These are phyloP conservation scores for Tardiomyces blankii DNA, from an alignment of 1,139 yeast genomes.

Conservation along the genomic window DNA sequence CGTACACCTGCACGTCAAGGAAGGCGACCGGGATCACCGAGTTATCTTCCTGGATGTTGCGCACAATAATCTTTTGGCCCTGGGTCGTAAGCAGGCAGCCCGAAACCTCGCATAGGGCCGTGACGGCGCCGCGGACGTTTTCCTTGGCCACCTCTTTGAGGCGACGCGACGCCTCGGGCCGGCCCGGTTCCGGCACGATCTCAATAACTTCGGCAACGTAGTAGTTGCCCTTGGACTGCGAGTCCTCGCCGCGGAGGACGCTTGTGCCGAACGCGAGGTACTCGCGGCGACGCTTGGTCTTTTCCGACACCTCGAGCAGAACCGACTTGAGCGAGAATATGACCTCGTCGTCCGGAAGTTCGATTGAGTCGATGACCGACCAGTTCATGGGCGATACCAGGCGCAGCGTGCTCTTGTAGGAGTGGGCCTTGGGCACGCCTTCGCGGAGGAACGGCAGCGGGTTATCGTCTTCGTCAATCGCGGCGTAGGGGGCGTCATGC, in stretches of 20 bases:
- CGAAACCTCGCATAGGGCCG: constrained; percentile 67
- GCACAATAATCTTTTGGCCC: constrained; percentile 69
- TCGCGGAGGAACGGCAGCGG: constrained; percentile 50
- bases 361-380: constrained; percentile 63
- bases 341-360: constrained; percentile 56
- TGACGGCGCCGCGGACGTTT: constrained; percentile 75
- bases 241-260: constrained; percentile 68
- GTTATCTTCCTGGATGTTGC: constrained; percentile 77
- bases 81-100: constrained; percentile 81
- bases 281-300: constrained; percentile 51
- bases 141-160: constrained; percentile 69
- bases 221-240: constrained; percentile 71
- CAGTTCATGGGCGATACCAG: constrained; percentile 67
- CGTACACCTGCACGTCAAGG: constrained; percentile 69
- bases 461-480: constrained; percentile 67
- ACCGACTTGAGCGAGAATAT: constrained; percentile 49
- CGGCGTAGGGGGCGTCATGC: constrained; percentile 47
- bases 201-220: constrained; percentile 66
- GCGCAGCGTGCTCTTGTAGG: constrained; percentile 50
- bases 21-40: constrained; percentile 88
- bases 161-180: constrained; percentile 74
- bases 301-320: constrained; percentile 40
- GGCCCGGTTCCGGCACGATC: constrained; percentile 83
- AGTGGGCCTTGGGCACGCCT: constrained; percentile 37
- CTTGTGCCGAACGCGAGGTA: constrained; percentile 74